A percentile compares a stretch with the other conserved stretches of the same genome.
phyloP scores from a whole-genome alignment of 2,329 filamentous ascomycete species.

The Corynespora cassiicola region DNA sequence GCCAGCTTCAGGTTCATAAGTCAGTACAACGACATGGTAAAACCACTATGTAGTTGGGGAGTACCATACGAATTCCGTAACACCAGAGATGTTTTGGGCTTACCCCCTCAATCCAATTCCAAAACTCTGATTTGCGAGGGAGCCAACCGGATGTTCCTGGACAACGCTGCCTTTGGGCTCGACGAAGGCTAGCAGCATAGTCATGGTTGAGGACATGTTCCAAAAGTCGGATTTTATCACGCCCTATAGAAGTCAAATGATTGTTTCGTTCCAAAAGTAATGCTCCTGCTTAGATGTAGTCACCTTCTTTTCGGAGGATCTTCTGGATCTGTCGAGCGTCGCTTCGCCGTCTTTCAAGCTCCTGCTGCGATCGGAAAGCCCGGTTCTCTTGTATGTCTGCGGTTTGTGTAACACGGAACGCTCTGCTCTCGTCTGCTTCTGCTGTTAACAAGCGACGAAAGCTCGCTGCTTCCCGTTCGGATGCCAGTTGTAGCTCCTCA shows the following conservation, averaged over 20 bases:
- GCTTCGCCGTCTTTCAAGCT: slow-evolving; percentile 11
- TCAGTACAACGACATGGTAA: slow-evolving; percentile 13
- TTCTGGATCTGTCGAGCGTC: slow-evolving; percentile 17
- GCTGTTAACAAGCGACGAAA: slow-evolving; percentile 16
- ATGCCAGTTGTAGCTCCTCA: slow-evolving; percentile 22
- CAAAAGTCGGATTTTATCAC: slow-evolving; percentile 19
- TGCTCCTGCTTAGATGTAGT: slow-evolving; percentile 7
- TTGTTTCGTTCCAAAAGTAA: slow-evolving; percentile 6
- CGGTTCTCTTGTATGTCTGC: slow-evolving; percentile 17
- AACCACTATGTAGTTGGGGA: slow-evolving; percentile 7
- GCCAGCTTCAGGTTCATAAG: slow-evolving; percentile 16
- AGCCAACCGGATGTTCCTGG: slow-evolving; percentile 21
- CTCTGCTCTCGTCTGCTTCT: slow-evolving; percentile 15
- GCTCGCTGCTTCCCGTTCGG: slow-evolving; percentile 16
- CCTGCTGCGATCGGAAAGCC: slow-evolving; percentile 19
- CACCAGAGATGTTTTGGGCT: slow-evolving; percentile 22
- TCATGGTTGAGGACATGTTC: slow-evolving; percentile 17
- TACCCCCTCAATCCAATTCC: slow-evolving; percentile 14
- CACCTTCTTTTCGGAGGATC: slow-evolving; percentile 19
- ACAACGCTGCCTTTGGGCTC: slow-evolving; percentile 13
- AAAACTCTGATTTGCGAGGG: slow-evolving; percentile 15
- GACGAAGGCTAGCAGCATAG: slow-evolving; percentile 15
- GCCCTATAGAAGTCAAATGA: slow-evolving; percentile 10
- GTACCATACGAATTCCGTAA: slow-evolving; percentile 24
- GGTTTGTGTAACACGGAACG: slow-evolving; percentile 13